Conservation (phyloP, 345 rosid genomes). For the Rhizophora apiculata region DNA sequence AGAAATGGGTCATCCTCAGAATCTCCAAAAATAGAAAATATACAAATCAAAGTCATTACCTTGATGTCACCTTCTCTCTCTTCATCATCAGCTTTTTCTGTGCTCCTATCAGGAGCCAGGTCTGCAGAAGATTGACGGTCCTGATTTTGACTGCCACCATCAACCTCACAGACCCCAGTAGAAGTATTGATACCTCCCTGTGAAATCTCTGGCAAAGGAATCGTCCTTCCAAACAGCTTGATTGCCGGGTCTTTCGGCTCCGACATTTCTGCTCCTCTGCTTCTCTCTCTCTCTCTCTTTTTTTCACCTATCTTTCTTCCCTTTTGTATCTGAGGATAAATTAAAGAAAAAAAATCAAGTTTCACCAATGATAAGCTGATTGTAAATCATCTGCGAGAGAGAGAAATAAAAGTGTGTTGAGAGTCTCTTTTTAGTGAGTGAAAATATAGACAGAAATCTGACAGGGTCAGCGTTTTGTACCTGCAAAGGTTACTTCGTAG, state of each 20-base stretch:
- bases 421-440: not conserved
- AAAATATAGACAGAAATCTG: not conserved
- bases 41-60: constrained; percentile 16
- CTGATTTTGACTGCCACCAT: constrained; percentile 37
- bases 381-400: constrained; percentile 1
- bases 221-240: constrained; percentile 86
- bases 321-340: not conserved
- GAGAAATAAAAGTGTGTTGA: not conserved
- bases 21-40: constrained; percentile 6
- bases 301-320: not conserved
- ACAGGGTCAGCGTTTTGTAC: not conserved
- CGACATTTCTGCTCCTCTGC: constrained; percentile 44
- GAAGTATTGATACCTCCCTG: not conserved
- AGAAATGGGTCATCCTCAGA: constrained; percentile 27
- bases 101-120: constrained; percentile 28
- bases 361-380: not conserved
- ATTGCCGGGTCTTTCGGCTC: constrained; percentile 77
- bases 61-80: constrained; percentile 30
- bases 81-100: constrained; percentile 22
- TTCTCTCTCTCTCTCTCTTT: not conserved
- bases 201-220: constrained; percentile 59
- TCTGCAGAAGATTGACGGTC: constrained; percentile 35
- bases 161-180: constrained; percentile 11
- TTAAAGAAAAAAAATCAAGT: not conserved
- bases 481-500: constrained; percentile 17